Base-by-base conservation (phyloP, 176 grass and related monocot species). In the Canna indica region DNA sequence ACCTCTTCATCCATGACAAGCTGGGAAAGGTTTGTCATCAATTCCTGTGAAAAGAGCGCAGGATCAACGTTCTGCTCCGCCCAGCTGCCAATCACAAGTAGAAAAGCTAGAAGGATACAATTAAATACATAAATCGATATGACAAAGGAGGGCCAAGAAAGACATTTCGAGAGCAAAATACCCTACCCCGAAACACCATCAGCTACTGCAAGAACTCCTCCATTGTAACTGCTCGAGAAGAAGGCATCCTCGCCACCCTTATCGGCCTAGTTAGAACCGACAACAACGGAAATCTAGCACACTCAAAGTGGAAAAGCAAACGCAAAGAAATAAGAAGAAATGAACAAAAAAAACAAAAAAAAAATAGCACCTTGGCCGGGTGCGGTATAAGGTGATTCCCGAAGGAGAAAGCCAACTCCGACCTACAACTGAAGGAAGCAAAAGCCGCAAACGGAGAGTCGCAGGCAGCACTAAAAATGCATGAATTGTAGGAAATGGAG, bases 181-280 rank as follows among this genome's bases (percentile, higher is more conserved):
- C 57, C 70, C 0, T 79, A 92, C 93, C 83, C 93, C 45, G 93
- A 97, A 85, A 97, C 93, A 34, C 93, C 93, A 70, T 97, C 93
- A 62, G 93, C 93, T 70, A 97, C 79, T 54, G 88, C 93, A 81
- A 97, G 81, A 73, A 87, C 77, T 81, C 93, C 84, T 10, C 74
- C 45, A 53, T 72, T 79, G 47, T 87, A 64, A 16, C 77, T 54
- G 7, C 73, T 79, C 32, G 73, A 74, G 81, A 97, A 91, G 69
- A 91, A 92, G 17, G 93, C 86, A 79, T 97, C 93, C 71, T 92
- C 93, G 36, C 93, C 93, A 6, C 93, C 93, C 15, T 46, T 91
- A 45, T 88, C 84, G 71, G 46, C 81, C 93, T 77, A 31, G 17
- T 29, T 76, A 41, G 13, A 47, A 70, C 26, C 14, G 11, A 50